Conservation (phyloP, 2,329 filamentous ascomycete genomes). For the Herpotrichia juniperi region DNA sequence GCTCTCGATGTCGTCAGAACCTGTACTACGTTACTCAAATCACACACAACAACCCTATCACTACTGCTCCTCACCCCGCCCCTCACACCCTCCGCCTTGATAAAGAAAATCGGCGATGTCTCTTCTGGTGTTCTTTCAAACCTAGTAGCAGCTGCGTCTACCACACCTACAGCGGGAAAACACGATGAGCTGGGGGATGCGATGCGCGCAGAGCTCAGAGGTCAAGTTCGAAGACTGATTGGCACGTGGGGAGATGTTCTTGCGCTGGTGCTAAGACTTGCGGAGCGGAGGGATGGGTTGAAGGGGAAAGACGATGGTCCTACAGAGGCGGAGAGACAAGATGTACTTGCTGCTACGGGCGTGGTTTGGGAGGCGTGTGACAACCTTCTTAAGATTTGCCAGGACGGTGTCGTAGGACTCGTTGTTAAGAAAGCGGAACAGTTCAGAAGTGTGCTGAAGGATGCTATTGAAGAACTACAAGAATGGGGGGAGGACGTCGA, state of each 20-base stretch:
- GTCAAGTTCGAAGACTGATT: slow-evolving; percentile 65
- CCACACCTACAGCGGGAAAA: slow-evolving; percentile 18
- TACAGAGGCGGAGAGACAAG: slow-evolving; percentile 41
- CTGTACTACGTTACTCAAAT: slow-evolving; percentile 74
- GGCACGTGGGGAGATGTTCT: slow-evolving; percentile 68
- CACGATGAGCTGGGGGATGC: slow-evolving; percentile 42
- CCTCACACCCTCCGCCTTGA: slow-evolving; percentile 79
- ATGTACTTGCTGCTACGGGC: slow-evolving; percentile 69
- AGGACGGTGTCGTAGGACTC: slow-evolving; percentile 71
- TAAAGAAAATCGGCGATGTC: slow-evolving; percentile 73
- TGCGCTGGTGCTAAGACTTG: slow-evolving; percentile 64
- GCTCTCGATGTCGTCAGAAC: slow-evolving; percentile 74
- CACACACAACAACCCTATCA: slow-evolving; percentile 86
- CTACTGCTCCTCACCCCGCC: slow-evolving; percentile 86
- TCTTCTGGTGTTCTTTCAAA: slow-evolving; percentile 74
- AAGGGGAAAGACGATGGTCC: slow-evolving; percentile 23
- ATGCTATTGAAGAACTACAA: slow-evolving; percentile 84
- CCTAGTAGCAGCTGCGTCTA: slow-evolving; percentile 63
- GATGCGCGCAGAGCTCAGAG: slow-evolving; percentile 68
- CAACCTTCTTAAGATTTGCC: slow-evolving; percentile 67
- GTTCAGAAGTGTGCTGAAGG: slow-evolving; percentile 76
- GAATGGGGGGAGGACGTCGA: slow-evolving; percentile 79
- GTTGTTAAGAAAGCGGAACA: slow-evolving; percentile 75
- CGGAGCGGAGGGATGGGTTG: slow-evolving; percentile 53
- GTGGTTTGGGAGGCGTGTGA: slow-evolving; percentile 87